phyloP scores from a whole-genome alignment of 202 grass and related monocot genomes.

The Digitaria exilis region DNA sequence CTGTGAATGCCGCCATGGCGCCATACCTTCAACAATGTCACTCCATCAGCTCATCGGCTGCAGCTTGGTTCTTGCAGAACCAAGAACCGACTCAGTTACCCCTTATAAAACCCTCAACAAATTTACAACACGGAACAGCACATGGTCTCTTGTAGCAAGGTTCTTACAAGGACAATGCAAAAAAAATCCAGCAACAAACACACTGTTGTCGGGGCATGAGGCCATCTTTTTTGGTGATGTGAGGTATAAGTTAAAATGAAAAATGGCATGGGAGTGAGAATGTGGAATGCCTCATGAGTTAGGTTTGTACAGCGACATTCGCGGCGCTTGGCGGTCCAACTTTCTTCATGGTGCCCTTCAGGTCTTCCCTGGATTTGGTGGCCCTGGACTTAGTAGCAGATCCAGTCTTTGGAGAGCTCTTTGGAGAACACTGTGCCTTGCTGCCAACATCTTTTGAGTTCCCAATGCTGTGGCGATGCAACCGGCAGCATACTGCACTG shows the following conservation, averaged over 20 bases:
- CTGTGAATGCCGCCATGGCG: conserved; percentile 13
- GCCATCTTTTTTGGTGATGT: conserved; percentile 46
- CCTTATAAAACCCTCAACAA: conserved; percentile 46
- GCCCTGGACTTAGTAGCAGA: conserved; percentile 47
- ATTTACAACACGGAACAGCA: conserved; percentile 43
- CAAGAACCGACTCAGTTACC: conserved; percentile 22
- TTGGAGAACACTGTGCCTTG: conserved; percentile 54
- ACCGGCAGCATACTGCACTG: conserved; percentile 53
- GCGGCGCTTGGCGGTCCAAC: conserved; percentile 18
- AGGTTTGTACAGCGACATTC: conserved; percentile 65
- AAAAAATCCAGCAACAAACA: conserved; percentile 59
- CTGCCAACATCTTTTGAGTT: conserved; percentile 51
- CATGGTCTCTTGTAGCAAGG: conserved; percentile 30
- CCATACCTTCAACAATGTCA: conserved; percentile 39
- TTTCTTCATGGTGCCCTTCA: conserved; percentile 37
- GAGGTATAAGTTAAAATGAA: conserved; percentile 68
- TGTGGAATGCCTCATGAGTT: conserved; percentile 33
- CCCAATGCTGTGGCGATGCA: conserved; percentile 74
- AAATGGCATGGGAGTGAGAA: conserved; percentile 41
- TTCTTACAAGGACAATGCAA: conserved; percentile 56
- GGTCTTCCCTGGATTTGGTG: conserved; percentile 44
- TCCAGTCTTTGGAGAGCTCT: conserved; percentile 42
- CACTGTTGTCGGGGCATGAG: conserved; percentile 41
- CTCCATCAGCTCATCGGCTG: conserved; percentile 39
- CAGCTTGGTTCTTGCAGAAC: conserved; percentile 45